Evolutionary conservation across 345 rosid species (phyloP).

Genomic region (Luvunga scandens): DNA sequence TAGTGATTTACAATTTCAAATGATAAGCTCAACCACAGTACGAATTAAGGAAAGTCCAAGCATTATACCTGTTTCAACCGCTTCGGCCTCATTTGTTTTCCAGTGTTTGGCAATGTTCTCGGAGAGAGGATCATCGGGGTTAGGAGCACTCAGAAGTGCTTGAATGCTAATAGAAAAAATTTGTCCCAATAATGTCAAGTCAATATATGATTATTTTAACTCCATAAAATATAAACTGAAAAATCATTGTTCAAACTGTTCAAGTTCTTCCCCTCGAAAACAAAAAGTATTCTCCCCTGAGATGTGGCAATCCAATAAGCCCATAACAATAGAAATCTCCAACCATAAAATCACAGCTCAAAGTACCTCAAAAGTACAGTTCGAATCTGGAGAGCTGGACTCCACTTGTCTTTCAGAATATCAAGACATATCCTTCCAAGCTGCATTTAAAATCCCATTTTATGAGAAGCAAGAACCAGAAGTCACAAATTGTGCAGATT

Average conservation of each 20-base stretch:
- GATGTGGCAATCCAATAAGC: not conserved
- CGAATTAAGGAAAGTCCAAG: not conserved
- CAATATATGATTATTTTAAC: not conserved
- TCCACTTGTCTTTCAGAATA: conserved; percentile 98
- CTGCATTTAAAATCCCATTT: conserved; percentile 32
- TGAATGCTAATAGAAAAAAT: conserved; percentile 59
- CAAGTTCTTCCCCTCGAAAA: not conserved
- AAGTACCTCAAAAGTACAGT: conserved; percentile 93
- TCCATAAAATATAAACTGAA: not conserved
- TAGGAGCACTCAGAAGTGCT: conserved; percentile 97
- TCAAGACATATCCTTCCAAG: conserved; percentile 99
- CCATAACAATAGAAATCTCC: not conserved
- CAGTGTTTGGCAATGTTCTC: conserved; percentile 99
- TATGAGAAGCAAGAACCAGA: not conserved
- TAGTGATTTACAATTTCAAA: not conserved
- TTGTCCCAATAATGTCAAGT: not conserved
- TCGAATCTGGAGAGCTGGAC: conserved; percentile 98
- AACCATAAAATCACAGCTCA: not conserved
- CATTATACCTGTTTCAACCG: conserved; percentile 87
- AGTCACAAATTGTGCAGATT: not conserved
- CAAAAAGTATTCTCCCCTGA: not conserved
- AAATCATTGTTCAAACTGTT: not conserved
- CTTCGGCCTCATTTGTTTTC: conserved; percentile 95
- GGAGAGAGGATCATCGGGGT: conserved; percentile 97
- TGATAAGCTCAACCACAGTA: not conserved